Evolutionary conservation across 73 alveolate genomes (phyloP).

Genomic region (Tetrahymena malaccensis): DNA sequence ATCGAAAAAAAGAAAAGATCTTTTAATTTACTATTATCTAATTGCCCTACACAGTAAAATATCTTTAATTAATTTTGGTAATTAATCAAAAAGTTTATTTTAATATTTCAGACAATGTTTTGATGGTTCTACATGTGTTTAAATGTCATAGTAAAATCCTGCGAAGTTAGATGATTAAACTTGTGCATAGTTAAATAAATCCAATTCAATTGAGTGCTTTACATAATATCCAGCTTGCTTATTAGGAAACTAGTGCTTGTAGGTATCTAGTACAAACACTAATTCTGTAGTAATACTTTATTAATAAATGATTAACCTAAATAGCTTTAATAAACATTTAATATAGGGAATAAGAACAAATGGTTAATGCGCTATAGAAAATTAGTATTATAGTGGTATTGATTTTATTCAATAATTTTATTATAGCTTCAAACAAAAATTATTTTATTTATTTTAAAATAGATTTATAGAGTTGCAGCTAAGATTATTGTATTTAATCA

Average conservation of each 20-base stretch:
- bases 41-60: neutral
- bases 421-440: neutral
- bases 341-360: neutral
- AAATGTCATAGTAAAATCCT: neutral
- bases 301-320: neutral
- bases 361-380: neutral
- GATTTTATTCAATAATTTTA: too few relatives aligned
- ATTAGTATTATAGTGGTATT: neutral
- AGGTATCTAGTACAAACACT: neutral
- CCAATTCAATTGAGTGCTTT: neutral
- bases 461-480: neutral
- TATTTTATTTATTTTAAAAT: too few relatives aligned
- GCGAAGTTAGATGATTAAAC: neutral
- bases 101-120: neutral
- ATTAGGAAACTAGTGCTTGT: neutral
- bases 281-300: neutral
- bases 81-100: neutral
- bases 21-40: too few relatives aligned
- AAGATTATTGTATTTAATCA: neutral
- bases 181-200: neutral
- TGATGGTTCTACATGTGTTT: neutral
- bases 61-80: too few relatives aligned
- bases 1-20: too few relatives aligned
- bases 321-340: too few relatives aligned
- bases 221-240: neutral